Evolutionary conservation across 257 asterid species (phyloP).

Genomic region (Sherardia arvensis): DNA sequence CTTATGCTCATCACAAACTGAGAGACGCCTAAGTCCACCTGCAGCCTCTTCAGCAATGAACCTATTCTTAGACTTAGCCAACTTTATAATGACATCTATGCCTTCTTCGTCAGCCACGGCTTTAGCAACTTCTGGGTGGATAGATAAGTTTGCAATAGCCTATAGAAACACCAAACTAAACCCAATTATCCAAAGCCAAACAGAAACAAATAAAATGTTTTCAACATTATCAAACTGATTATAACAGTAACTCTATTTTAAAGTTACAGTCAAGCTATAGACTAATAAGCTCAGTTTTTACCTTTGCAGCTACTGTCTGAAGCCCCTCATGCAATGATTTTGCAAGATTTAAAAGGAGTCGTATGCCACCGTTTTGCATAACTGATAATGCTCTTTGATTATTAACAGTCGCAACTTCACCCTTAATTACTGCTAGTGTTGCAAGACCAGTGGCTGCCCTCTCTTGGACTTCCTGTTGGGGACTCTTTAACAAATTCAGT

Average conservation of each 20-base stretch:
- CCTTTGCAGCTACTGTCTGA: constrained; percentile 81
- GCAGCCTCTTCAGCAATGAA: constrained; percentile 85
- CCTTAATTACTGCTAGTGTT: constrained; percentile 61
- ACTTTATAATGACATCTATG: constrained; percentile 40
- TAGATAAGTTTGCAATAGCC: constrained; percentile 79
- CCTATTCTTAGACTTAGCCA: constrained; percentile 67
- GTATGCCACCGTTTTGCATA: constrained; percentile 54
- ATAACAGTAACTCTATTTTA: background rate
- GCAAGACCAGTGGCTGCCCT: constrained; percentile 83
- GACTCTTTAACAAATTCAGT: constrained; percentile 57
- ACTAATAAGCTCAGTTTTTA: constrained; percentile 13
- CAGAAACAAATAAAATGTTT: background rate
- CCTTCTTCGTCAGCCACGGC: constrained; percentile 92
- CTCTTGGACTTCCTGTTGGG: constrained; percentile 77
- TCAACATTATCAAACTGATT: background rate
- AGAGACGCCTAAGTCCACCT: constrained; percentile 84
- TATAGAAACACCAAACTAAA: constrained; percentile 19
- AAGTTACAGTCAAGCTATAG: background rate
- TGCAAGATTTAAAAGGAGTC: constrained; percentile 60
- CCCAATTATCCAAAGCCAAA: background rate
- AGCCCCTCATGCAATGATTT: constrained; percentile 70
- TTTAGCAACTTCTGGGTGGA: constrained; percentile 73
- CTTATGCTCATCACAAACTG: constrained; percentile 82
- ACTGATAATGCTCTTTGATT: constrained; percentile 69
- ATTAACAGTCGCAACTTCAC: constrained; percentile 63